A percentile compares a stretch with the other conserved stretches of the same genome.
phyloP scores from a whole-genome alignment of 139 green algal species.

The Chlorella sorokiniana region DNA sequence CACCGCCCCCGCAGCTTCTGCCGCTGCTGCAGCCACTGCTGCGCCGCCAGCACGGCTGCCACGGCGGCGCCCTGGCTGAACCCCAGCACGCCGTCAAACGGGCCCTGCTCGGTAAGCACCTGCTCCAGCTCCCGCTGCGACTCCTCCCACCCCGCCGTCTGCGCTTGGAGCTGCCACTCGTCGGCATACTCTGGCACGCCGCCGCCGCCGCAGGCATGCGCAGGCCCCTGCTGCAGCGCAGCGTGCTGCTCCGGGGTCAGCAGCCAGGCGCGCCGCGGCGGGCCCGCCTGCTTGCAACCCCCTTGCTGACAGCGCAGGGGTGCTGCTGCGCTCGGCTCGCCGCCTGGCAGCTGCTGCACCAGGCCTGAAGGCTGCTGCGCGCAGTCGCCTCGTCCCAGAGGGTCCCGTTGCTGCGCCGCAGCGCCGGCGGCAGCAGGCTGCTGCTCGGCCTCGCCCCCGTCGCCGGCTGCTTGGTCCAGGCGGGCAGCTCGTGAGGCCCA shows the following conservation, averaged over 20 bases:
- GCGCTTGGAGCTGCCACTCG: conserved; percentile 52
- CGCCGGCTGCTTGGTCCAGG: conserved; percentile 32
- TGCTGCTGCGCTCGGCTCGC: neutral
- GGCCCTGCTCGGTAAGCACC: conserved; percentile 49
- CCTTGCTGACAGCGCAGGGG: neutral
- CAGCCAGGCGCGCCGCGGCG: conserved; percentile 21
- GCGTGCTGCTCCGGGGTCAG: conserved; percentile 6
- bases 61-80: conserved; percentile 79
- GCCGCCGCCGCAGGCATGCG: neutral
- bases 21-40: conserved; percentile 36
- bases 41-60: conserved; percentile 47
- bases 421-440: neutral
- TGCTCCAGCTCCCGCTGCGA: conserved; percentile 44
- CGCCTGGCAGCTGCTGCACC: neutral
- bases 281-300: neutral
- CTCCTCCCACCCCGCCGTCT: conserved; percentile 72
- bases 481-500: conserved; percentile 78
- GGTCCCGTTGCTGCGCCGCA: neutral
- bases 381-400: neutral
- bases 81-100: conserved; percentile 84
- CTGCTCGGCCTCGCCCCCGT: no score
- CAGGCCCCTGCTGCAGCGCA: neutral
- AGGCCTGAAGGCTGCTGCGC: neutral
- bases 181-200: neutral
- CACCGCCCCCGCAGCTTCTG: conserved; percentile 3